Evolutionary conservation across 2,329 filamentous ascomycete species (phyloP).

Genomic region (Celoporthe dispersa): DNA sequence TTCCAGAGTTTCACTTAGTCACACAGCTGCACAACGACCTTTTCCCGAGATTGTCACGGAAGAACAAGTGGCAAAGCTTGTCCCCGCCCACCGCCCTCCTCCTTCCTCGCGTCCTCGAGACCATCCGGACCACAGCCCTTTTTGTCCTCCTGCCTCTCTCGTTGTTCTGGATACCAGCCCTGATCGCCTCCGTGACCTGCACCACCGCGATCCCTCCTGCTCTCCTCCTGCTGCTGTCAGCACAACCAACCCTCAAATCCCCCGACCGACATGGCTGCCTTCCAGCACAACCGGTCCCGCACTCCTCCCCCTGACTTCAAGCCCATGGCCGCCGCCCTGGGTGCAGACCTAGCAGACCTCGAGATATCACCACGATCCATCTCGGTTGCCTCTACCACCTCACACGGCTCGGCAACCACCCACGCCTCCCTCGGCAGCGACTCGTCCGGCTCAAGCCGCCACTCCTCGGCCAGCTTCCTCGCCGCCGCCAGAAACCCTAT

Average conservation of each 20-base stretch:
- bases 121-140: background rate
- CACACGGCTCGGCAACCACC: conserved; percentile 56
- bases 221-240: background rate
- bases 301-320: conserved; percentile 69
- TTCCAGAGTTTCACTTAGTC: conserved; percentile 28
- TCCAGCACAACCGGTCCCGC: conserved; percentile 49
- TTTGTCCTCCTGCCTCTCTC: background rate
- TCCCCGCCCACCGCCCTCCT: background rate
- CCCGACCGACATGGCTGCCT: conserved; percentile 42
- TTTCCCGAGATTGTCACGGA: conserved; percentile 9
- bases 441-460: conserved; percentile 56
- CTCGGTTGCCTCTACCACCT: conserved; percentile 65
- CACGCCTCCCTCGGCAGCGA: conserved; percentile 60
- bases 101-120: conserved; percentile 4
- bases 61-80: conserved; percentile 21
- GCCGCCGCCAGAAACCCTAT: conserved; percentile 51
- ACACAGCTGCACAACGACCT: conserved; percentile 16
- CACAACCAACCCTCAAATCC: background rate
- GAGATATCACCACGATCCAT: conserved; percentile 63
- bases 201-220: background rate
- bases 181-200: background rate
- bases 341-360: conserved; percentile 50
- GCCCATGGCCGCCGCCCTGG: conserved; percentile 66
- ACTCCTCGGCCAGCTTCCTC: conserved; percentile 65
- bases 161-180: background rate